These are phyloP conservation scores for Umbelopsis ramanniana DNA, from an alignment of 192 early-diverging fungal genomes.

Conservation along the genomic window DNA sequence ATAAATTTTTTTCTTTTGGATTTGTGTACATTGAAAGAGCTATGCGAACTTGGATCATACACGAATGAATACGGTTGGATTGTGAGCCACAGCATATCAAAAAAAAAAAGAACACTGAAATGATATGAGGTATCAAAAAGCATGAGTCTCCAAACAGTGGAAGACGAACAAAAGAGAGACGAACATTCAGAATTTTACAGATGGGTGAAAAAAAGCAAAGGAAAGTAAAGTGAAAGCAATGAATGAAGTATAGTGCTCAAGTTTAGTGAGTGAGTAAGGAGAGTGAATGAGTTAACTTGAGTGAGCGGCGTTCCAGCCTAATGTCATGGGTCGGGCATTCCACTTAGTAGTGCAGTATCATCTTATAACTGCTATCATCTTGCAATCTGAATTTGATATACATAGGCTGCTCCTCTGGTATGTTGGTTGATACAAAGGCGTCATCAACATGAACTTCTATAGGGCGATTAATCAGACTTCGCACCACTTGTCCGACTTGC, in stretches of 20 bases:
- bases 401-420: slow-evolving; percentile 71
- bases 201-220: not conserved
- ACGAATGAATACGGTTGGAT: not conserved
- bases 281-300: no score
- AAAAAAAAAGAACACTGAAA: not conserved
- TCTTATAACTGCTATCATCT: slow-evolving; percentile 46
- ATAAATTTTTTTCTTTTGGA: no score
- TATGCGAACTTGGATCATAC: slow-evolving; percentile 4
- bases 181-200: not conserved
- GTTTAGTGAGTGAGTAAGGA: no score
- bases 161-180: not conserved
- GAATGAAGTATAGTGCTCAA: not conserved
- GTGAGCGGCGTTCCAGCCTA: no score
- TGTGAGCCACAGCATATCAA: not conserved
- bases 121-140: not conserved
- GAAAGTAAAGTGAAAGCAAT: not conserved
- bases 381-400: slow-evolving; percentile 49
- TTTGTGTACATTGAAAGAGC: not conserved
- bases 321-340: not conserved
- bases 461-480: slow-evolving; percentile 36
- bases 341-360: slow-evolving; percentile 50
- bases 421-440: slow-evolving; percentile 53
- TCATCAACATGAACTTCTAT: slow-evolving; percentile 59
- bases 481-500: slow-evolving; percentile 3
- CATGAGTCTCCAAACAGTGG: not conserved